Conservation (phyloP, 2,329 filamentous ascomycete species). For the Polytolypa hystricis region DNA sequence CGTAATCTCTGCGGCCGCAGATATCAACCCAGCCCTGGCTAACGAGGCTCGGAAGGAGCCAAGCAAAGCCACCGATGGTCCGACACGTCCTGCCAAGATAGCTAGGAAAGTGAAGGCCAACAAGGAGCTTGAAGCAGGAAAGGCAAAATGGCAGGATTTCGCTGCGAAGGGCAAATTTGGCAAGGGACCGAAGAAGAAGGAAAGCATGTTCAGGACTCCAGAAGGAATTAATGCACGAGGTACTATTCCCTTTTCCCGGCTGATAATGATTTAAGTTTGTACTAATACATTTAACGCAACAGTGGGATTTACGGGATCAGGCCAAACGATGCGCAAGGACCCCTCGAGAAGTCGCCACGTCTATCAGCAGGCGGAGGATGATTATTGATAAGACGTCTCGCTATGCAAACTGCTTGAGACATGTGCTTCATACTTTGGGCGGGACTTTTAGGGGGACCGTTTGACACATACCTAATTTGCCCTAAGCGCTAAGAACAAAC, state of each 20-base stretch:
- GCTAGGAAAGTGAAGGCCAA: slow-evolving; percentile 75
- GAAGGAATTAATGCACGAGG: slow-evolving; percentile 79
- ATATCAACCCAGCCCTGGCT: slow-evolving; percentile 54
- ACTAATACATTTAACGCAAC: slow-evolving; percentile 16
- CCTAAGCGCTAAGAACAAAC: no score
- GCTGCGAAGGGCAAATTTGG: slow-evolving; percentile 56
- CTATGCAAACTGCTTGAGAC: no score
- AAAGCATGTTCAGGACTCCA: slow-evolving; percentile 93
- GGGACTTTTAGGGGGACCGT: no score
- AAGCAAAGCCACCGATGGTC: slow-evolving; percentile 50
- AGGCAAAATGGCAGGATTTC: slow-evolving; percentile 93
- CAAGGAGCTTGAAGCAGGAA: slow-evolving; percentile 80
- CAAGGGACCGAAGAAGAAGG: slow-evolving; percentile 74
- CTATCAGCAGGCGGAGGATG: slow-evolving; percentile 65
- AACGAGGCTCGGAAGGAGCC: slow-evolving; percentile 54
- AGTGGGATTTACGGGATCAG: slow-evolving; percentile 96
- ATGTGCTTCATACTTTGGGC: no score
- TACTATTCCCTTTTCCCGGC: slow-evolving; percentile 35
- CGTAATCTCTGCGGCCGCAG: slow-evolving; percentile 56
- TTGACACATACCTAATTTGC: no score
- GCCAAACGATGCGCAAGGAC: slow-evolving; percentile 92
- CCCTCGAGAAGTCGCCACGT: slow-evolving; percentile 70
- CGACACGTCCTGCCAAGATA: slow-evolving; percentile 53
- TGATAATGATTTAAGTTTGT: slow-evolving; percentile 5
- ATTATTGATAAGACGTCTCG: slow-evolving; percentile 27